Percentiles rank a stretch among this genome's conserved stretches.
Conservation (phyloP, 1,284 basidiomycete species). For the Macrocybe sp. region DNA sequence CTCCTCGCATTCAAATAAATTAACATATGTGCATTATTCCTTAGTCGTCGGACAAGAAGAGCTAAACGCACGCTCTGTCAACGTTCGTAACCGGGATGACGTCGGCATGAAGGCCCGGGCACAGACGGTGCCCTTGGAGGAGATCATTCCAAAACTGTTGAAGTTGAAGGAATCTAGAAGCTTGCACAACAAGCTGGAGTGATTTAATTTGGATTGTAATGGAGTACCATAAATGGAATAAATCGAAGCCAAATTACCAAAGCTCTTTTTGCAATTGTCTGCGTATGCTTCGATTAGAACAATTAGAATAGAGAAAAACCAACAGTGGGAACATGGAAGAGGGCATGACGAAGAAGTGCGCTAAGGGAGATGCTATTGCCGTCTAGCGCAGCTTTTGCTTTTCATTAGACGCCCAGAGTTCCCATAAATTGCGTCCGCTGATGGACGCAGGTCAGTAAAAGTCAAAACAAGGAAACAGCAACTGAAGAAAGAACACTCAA, state of each 20-base stretch:
- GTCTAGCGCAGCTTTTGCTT: too few relatives aligned
- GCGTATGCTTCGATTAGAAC: too few relatives aligned
- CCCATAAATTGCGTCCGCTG: constrained; percentile 50
- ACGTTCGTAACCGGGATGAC: constrained; percentile 93
- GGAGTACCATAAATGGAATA: too few relatives aligned
- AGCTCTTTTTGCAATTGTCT: too few relatives aligned
- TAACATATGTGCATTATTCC: constrained; percentile 2
- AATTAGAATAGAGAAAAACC: too few relatives aligned
- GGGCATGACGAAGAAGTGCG: neutral
- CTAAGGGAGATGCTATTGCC: neutral
- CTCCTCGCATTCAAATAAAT: constrained; percentile 4
- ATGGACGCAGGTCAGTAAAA: constrained; percentile 2
- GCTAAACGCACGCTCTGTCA: constrained; percentile 80
- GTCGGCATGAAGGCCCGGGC: constrained; percentile 76
- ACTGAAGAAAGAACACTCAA: constrained; percentile 31
- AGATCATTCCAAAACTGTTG: constrained; percentile 60
- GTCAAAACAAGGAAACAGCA: neutral
- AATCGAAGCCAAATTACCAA: too few relatives aligned
- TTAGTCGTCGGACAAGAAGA: constrained; percentile 95
- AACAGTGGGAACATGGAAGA: neutral
- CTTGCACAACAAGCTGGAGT: constrained; percentile 43
- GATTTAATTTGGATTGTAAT: constrained; percentile 1
- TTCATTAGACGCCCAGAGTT: constrained; percentile 16
- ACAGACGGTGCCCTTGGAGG: constrained; percentile 63
- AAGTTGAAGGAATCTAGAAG: constrained; percentile 59